Percentiles rank a stretch among this genome's conserved stretches.
Conservation (phyloP, 2,329 filamentous ascomycete genomes). For the Diaporthe australafricana region DNA sequence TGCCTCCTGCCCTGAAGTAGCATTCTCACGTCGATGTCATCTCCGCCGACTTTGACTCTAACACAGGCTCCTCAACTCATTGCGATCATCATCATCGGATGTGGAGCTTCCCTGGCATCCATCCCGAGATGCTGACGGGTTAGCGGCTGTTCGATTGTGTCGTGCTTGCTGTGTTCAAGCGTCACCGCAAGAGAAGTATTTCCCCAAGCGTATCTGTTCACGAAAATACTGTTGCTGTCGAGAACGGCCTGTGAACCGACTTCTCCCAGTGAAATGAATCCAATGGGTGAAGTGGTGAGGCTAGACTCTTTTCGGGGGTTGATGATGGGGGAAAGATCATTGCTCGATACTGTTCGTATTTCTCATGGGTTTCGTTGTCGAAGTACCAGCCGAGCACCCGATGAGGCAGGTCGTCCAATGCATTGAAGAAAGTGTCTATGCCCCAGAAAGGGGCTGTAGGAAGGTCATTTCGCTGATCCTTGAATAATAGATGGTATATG, state of each 20-base stretch:
- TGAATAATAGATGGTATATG: neutral
- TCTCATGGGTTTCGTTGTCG: neutral
- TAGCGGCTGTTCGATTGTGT: neutral
- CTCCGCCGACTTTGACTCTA: neutral
- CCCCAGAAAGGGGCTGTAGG: slow-evolving; percentile 3
- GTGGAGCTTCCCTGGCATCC: neutral
- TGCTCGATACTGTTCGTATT: neutral
- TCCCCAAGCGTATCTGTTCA: neutral
- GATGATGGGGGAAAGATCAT: neutral
- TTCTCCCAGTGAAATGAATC: neutral
- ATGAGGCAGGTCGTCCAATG: slow-evolving; percentile 6
- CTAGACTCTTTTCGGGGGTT: too few species aligned
- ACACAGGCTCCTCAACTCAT: neutral
- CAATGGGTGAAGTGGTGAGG: too few species aligned
- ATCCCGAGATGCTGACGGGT: neutral
- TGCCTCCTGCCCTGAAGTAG: neutral
- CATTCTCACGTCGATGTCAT: neutral
- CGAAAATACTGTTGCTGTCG: neutral
- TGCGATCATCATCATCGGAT: neutral
- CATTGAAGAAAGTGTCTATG: neutral
- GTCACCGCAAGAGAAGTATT: neutral
- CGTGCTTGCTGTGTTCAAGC: neutral
- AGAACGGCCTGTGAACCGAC: neutral
- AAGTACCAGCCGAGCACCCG: slow-evolving; percentile 14
- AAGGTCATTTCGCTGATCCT: neutral